A percentile compares a stretch with the other conserved stretches of the same genome.
Evolutionary conservation across 768 basidiomycete genomes (phyloP).

Genomic region (Hericium rajendrae): DNA sequence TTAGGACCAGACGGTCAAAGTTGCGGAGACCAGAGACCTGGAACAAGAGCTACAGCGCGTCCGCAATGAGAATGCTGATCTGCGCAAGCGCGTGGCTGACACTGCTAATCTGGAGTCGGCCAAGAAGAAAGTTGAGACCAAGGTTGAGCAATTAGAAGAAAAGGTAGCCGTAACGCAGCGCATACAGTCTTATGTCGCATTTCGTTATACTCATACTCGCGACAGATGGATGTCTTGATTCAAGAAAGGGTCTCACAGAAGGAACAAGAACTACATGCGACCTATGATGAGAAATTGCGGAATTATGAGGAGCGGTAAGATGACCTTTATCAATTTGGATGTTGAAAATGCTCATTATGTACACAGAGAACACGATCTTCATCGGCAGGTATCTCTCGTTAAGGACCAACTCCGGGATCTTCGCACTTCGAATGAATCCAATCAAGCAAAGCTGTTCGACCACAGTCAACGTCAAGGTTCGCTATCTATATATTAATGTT

Average conservation of each 20-base stretch:
- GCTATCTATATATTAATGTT: neutral
- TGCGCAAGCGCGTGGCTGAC: constrained; percentile 65
- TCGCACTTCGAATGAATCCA: constrained; percentile 84
- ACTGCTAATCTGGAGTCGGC: constrained; percentile 51
- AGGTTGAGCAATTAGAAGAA: constrained; percentile 71
- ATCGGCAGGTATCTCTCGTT: constrained; percentile 81
- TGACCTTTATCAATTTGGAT: neutral
- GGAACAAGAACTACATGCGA: constrained; percentile 94
- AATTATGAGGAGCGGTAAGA: constrained; percentile 93
- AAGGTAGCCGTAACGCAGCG: constrained; percentile 40
- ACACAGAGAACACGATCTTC: constrained; percentile 81
- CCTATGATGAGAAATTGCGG: constrained; percentile 89
- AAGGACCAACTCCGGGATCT: constrained; percentile 87
- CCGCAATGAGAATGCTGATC: constrained; percentile 73
- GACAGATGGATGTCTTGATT: constrained; percentile 90
- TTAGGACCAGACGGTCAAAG: constrained; percentile 90
- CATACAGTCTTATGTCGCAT: neutral
- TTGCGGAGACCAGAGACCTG: constrained; percentile 68
- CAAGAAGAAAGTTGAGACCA: constrained; percentile 67
- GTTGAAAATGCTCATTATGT: neutral
- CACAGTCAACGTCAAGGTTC: constrained; percentile 85
- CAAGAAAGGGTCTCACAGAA: constrained; percentile 84
- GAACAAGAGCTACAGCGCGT: constrained; percentile 65
- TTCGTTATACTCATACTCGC: neutral
- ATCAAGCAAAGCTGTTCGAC: constrained; percentile 86